Percentiles rank a stretch among this genome's conserved stretches.
Evolutionary conservation across 306 rosid genomes (phyloP).

Genomic region (Astragalus membranaceus): DNA sequence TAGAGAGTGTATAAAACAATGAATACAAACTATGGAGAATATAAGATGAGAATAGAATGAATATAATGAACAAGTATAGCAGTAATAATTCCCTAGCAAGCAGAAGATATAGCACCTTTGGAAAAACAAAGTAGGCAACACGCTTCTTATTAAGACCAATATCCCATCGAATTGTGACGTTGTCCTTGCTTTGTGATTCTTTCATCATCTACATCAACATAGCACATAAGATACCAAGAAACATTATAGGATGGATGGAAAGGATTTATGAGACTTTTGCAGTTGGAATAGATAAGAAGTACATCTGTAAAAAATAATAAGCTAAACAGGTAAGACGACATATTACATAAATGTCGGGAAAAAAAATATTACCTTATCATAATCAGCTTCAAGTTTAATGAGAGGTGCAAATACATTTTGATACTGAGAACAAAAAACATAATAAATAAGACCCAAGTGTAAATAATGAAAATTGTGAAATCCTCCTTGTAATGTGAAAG

Average conservation of each 20-base stretch:
- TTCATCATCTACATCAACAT: constrained; percentile 81
- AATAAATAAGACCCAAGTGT: constrained; percentile 16
- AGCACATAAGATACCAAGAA: constrained; percentile 15
- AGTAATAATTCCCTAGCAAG: background rate
- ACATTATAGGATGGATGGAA: constrained; percentile 3
- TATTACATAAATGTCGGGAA: background rate
- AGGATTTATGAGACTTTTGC: background rate
- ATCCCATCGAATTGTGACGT: constrained; percentile 91
- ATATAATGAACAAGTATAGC: background rate
- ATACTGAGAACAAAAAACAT: constrained; percentile 51
- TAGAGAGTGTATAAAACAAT: background rate
- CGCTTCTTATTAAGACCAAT: constrained; percentile 98
- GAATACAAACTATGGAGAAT: background rate
- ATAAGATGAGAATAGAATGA: background rate
- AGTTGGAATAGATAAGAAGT: background rate
- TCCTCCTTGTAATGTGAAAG: background rate
- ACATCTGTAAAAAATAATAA: background rate
- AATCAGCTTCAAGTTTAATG: constrained; percentile 99
- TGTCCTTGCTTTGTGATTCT: constrained; percentile 99
- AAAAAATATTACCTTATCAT: constrained; percentile 65
- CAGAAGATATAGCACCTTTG: constrained; percentile 55
- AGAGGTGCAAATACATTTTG: constrained; percentile 99
- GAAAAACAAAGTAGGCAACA: constrained; percentile 91
- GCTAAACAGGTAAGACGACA: background rate
- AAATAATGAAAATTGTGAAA: background rate